Base-by-base conservation (phyloP, 2,329 filamentous ascomycete genomes). In the Coleophoma eucalyptorum region DNA sequence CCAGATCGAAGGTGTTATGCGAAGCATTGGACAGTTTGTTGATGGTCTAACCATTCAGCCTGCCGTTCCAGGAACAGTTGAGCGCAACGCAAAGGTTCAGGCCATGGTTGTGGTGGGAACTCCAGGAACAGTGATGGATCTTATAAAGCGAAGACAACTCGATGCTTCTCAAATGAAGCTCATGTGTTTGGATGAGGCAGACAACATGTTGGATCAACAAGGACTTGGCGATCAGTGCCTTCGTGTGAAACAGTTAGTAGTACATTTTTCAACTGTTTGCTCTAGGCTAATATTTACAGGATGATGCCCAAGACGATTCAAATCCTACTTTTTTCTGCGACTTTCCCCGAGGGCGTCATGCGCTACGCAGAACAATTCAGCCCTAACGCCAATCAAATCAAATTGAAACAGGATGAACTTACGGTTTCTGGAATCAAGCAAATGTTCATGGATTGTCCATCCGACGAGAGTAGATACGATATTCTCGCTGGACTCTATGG, bases 151-250 rank as follows among this genome's bases (percentile, higher is more conserved):
- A 62, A 80, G 84, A 58, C 80, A 89, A 64, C 79, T 99, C 57
- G 83, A 96, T 60, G 71, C 83, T 0, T 81, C 79, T 16, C 72
- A 84, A 51, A 76, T 99, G 59, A 89, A 84, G 68, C 81, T 96
- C 8, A 79, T 99, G 54, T 93, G 97, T 50, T 79, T 99, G 48
- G 94, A 99, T 64, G 94, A 99, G 74, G 94, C 94, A 51, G 94
- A 99, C 73, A 97, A 97, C 73, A 99, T 99, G 94, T 76, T 99
- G 53, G 94, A 97, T 65, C 87, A 93, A 70, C 90, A 96, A 71
- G 93, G 94, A 47, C 78, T 99, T 50, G 94, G 94, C 48, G 94
- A 97, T 52, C 94, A 99, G 72, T 97, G 93, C 70, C 81, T 91
- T 61, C 85, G 92, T 59, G 90, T 97, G 61, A 96, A 95, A 75